Conservation (phyloP, 129 eudicot genomes). For the Flaveria bidentis region DNA sequence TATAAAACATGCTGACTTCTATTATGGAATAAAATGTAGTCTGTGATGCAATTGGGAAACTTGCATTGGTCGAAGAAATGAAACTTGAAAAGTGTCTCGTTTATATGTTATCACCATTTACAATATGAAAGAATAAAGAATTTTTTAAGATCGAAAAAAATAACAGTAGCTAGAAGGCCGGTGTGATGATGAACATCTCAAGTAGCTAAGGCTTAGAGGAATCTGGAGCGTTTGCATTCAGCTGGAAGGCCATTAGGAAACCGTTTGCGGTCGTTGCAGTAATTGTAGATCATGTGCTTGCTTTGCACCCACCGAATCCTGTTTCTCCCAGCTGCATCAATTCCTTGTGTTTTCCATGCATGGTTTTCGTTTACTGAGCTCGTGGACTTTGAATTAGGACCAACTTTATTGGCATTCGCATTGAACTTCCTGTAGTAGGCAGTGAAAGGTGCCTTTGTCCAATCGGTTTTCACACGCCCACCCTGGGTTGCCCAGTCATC, state of each 20-base stretch:
- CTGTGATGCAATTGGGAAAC: too few species aligned
- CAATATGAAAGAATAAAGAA: too few species aligned
- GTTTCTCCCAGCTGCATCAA: conserved; percentile 30
- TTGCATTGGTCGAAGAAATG: too few species aligned
- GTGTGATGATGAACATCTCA: too few species aligned
- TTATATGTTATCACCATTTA: too few species aligned
- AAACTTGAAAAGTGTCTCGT: too few species aligned
- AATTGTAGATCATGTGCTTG: conserved; percentile 36
- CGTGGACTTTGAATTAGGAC: conserved; percentile 7
- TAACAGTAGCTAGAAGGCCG: too few species aligned
- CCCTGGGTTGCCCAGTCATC: conserved; percentile 11
- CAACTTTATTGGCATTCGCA: conserved; percentile 18
- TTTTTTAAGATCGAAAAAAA: too few species aligned
- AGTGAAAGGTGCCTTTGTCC: conserved; percentile 27
- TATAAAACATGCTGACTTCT: too few species aligned
- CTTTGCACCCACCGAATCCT: conserved; percentile 30
- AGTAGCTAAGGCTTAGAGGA: background rate
- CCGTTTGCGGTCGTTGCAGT: conserved; percentile 29
- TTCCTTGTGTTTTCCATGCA: conserved; percentile 21
- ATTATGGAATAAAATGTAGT: too few species aligned
- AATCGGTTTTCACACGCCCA: conserved; percentile 7
- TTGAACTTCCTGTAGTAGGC: conserved; percentile 12
- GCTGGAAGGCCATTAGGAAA: conserved; percentile 29
- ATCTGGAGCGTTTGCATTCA: conserved; percentile 34
- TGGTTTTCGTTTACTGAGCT: conserved; percentile 5